Evolutionary conservation across 768 basidiomycete genomes (phyloP).

Genomic region (Rhodocollybia butyracea): DNA sequence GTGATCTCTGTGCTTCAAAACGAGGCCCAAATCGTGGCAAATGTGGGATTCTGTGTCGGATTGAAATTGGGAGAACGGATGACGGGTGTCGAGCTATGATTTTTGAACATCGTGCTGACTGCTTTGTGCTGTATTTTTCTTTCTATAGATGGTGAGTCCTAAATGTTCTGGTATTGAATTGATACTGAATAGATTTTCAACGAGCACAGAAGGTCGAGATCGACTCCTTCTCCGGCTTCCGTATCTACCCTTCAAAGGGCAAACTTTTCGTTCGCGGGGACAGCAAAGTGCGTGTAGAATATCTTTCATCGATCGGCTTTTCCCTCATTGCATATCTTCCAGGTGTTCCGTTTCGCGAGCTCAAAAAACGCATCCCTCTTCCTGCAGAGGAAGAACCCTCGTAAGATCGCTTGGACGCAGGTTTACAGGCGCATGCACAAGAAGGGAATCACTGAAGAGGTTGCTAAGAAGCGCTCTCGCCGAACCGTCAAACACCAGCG

Average conservation of each 20-base stretch:
- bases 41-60: background rate
- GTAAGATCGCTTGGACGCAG: conserved; percentile 98
- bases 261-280: conserved; percentile 94
- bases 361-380: conserved; percentile 97
- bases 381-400: conserved; percentile 99
- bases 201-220: conserved; percentile 89
- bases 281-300: conserved; percentile 70
- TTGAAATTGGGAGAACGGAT: conserved; percentile 2
- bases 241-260: conserved; percentile 98
- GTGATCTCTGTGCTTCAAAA: background rate
- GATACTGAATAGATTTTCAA: background rate
- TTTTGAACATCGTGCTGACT: background rate
- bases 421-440: conserved; percentile 98
- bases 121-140: background rate
- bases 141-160: conserved; percentile 5
- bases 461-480: conserved; percentile 97
- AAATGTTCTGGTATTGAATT: background rate
- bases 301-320: background rate
- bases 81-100: background rate
- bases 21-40: background rate
- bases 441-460: conserved; percentile 99
- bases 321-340: background rate
- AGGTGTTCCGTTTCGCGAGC: conserved; percentile 94
- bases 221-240: conserved; percentile 96
- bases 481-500: conserved; percentile 97